Evolutionary conservation across 2,329 filamentous ascomycete species (phyloP).

Genomic region (Onygenales sp.): DNA sequence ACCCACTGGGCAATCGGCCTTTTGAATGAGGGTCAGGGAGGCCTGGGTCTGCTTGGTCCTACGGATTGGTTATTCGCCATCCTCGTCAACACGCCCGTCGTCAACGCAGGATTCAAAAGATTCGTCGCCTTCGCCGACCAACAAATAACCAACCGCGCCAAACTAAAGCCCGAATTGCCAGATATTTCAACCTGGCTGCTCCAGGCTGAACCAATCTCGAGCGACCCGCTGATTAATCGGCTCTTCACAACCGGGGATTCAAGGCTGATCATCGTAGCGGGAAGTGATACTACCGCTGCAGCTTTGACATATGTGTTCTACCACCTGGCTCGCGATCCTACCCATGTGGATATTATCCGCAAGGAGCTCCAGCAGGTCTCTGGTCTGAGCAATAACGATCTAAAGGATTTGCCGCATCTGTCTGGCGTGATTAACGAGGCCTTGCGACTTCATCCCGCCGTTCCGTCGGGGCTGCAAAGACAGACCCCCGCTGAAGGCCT

Average conservation of each 20-base stretch:
- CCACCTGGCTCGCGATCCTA: constrained; percentile 21
- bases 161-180: constrained; percentile 4
- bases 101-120: not conserved
- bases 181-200: constrained; percentile 7
- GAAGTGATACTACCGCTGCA: constrained; percentile 29
- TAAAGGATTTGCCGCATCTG: constrained; percentile 12
- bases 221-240: not conserved
- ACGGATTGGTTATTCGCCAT: constrained; percentile 14
- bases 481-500: constrained; percentile 23
- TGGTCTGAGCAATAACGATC: constrained; percentile 22
- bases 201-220: not conserved
- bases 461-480: constrained; percentile 20
- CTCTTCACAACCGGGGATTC: not conserved
- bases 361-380: constrained; percentile 25
- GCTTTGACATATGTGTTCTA: constrained; percentile 27
- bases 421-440: constrained; percentile 30
- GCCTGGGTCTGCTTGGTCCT: constrained; percentile 13
- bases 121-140: constrained; percentile 1
- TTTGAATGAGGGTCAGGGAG: constrained; percentile 10
- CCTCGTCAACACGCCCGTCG: constrained; percentile 3
- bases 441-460: constrained; percentile 19
- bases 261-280: constrained; percentile 24
- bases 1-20: constrained; percentile 11
- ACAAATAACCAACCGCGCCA: not conserved
- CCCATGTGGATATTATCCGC: constrained; percentile 21